These are phyloP conservation scores for Eragrostis curvula DNA, from an alignment of 176 grass and related monocot genomes.

Conservation along the genomic window DNA sequence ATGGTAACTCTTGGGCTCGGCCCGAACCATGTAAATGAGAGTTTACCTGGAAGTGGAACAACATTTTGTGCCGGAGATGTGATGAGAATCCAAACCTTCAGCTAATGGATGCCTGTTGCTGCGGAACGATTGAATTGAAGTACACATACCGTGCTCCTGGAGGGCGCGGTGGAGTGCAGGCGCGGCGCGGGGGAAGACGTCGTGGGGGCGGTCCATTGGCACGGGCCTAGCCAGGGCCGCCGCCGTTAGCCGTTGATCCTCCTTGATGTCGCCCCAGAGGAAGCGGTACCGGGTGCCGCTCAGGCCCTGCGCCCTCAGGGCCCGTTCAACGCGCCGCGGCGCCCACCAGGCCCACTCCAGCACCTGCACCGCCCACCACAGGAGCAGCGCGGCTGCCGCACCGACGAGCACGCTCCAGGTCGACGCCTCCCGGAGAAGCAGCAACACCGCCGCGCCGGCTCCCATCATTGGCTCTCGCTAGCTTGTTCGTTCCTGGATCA, in stretches of 20 bases:
- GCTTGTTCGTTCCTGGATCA: neutral
- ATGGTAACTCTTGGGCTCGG: constrained; percentile 46
- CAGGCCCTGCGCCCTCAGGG: constrained; percentile 61
- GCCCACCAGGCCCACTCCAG: constrained; percentile 45
- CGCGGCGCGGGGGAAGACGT: constrained; percentile 39
- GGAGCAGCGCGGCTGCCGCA: neutral
- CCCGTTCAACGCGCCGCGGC: constrained; percentile 39
- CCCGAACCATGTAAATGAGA: constrained; percentile 60
- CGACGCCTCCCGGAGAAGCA: constrained; percentile 21
- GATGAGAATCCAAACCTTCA: neutral
- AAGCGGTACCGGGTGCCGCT: constrained; percentile 58
- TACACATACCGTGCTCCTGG: constrained; percentile 46
- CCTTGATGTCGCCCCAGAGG: constrained; percentile 52
- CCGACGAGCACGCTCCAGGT: constrained; percentile 33
- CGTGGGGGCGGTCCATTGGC: constrained; percentile 42
- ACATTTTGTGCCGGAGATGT: neutral
- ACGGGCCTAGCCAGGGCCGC: constrained; percentile 53
- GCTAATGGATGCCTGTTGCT: neutral
- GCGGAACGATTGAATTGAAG: no score
- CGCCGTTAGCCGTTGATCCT: constrained; percentile 28
- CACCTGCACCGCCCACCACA: constrained; percentile 19
- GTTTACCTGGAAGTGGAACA: constrained; percentile 54
- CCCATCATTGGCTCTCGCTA: neutral
- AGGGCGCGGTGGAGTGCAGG: constrained; percentile 41
- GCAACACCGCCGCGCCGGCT: neutral